Percentiles rank a stretch among this genome's conserved stretches.
phyloP scores from a whole-genome alignment of 345 rosid species.

The Erucastrum elatum region DNA sequence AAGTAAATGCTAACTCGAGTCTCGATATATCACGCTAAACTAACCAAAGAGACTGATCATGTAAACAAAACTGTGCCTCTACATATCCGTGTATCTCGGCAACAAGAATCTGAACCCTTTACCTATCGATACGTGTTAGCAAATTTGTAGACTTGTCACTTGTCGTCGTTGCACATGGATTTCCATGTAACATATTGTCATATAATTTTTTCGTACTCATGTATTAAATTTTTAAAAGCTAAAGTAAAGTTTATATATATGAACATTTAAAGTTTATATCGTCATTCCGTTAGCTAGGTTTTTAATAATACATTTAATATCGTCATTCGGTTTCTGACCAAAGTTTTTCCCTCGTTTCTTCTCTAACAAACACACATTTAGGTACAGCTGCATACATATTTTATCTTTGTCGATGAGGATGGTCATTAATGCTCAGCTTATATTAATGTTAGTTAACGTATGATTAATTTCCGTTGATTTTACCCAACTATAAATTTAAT shows the following conservation, averaged over 20 bases:
- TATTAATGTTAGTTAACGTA: not conserved
- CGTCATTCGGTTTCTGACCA: conserved; percentile 14
- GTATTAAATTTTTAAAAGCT: not conserved
- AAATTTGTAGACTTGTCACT: conserved; percentile 6
- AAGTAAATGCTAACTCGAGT: not conserved
- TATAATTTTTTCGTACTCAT: not conserved
- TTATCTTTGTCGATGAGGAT: not conserved
- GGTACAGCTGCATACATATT: not conserved
- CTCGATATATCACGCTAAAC: not conserved
- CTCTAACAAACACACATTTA: conserved; percentile 17
- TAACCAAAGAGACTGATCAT: not conserved
- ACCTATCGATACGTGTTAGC: conserved; percentile 1
- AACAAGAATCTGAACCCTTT: not conserved
- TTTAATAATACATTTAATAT: conserved; percentile 23
- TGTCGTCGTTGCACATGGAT: too few species aligned
- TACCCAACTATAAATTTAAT: not conserved
- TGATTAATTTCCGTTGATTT: not conserved
- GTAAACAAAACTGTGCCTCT: not conserved
- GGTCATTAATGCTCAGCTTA: not conserved
- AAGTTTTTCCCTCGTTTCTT: not conserved
- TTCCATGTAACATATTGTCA: too few species aligned
- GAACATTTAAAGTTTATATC: conserved; percentile 8
- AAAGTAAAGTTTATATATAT: conserved; percentile 8
- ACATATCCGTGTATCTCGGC: not conserved
- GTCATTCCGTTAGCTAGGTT: not conserved